Evolutionary conservation across 2,329 filamentous ascomycete species (phyloP).

Genomic region (Beauveria medogensis): DNA sequence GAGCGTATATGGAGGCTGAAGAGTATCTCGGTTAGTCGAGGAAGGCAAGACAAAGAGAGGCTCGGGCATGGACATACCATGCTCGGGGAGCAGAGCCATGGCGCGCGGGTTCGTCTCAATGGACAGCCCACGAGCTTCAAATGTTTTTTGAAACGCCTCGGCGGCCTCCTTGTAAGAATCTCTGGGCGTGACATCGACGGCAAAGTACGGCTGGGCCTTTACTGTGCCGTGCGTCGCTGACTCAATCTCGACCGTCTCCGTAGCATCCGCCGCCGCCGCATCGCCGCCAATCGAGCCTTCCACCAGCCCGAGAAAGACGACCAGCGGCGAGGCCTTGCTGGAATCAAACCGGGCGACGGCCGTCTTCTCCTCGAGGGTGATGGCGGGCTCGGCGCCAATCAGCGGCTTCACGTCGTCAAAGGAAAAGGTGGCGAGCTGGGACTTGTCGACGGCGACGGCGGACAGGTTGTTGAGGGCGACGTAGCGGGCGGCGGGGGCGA

Average conservation of each 20-base stretch:
- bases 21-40: background rate
- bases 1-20: conserved; percentile 79
- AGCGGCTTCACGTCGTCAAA: conserved; percentile 62
- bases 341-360: conserved; percentile 69
- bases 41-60: too few relatives aligned
- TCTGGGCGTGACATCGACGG: conserved; percentile 75
- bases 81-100: conserved; percentile 38
- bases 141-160: conserved; percentile 34
- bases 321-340: conserved; percentile 52
- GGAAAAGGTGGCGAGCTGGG: conserved; percentile 58
- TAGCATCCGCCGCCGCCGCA: conserved; percentile 18
- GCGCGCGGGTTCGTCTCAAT: conserved; percentile 61
- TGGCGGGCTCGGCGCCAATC: conserved; percentile 61
- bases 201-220: conserved; percentile 76
- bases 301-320: conserved; percentile 81
- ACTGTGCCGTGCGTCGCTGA: conserved; percentile 55
- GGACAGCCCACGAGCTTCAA: conserved; percentile 47
- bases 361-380: conserved; percentile 63
- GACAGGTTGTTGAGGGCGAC: conserved; percentile 71
- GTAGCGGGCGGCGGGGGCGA: conserved; percentile 60
- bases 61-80: background rate
- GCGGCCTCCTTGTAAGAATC: conserved; percentile 55
- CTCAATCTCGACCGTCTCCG: conserved; percentile 21
- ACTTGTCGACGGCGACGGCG: conserved; percentile 53
- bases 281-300: conserved; percentile 48